Evolutionary conservation across 371 early-diverging fungal genomes (phyloP).

Genomic region (Apophysomyces variabilis): DNA sequence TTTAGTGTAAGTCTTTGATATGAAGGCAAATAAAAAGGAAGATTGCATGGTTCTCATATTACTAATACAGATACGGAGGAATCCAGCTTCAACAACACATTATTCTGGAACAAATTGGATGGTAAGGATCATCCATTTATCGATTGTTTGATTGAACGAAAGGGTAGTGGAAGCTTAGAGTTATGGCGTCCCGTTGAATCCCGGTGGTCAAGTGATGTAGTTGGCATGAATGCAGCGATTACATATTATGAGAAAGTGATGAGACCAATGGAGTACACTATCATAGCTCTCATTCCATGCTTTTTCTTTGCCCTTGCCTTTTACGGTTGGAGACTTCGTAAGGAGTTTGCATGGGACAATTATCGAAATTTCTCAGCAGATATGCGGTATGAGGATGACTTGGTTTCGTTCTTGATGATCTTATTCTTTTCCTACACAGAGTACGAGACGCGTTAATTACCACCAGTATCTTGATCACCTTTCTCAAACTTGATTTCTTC

Average conservation of each 20-base stretch:
- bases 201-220: conserved; percentile 28
- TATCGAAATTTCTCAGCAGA: conserved; percentile 57
- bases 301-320: conserved; percentile 46
- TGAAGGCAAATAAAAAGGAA: no score
- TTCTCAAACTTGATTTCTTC: conserved; percentile 54
- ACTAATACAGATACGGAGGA: conserved; percentile 41
- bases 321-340: conserved; percentile 49
- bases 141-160: background rate
- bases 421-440: conserved; percentile 19
- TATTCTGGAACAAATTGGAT: conserved; percentile 52
- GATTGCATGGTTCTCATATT: background rate
- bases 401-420: background rate
- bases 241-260: conserved; percentile 37
- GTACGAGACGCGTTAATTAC: conserved; percentile 48
- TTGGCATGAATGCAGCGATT: conserved; percentile 38
- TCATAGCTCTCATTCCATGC: conserved; percentile 53
- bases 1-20: conserved; percentile 17
- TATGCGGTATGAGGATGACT: conserved; percentile 33
- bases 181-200: conserved; percentile 34
- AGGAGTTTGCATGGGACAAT: conserved; percentile 60
- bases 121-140: conserved; percentile 29
- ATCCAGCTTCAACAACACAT: conserved; percentile 58
- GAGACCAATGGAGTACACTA: conserved; percentile 53
- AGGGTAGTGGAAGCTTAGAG: conserved; percentile 22
- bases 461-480: conserved; percentile 40